Base-by-base conservation (phyloP, 108 stramenopile species). In the Fragilaria crotonensis region DNA sequence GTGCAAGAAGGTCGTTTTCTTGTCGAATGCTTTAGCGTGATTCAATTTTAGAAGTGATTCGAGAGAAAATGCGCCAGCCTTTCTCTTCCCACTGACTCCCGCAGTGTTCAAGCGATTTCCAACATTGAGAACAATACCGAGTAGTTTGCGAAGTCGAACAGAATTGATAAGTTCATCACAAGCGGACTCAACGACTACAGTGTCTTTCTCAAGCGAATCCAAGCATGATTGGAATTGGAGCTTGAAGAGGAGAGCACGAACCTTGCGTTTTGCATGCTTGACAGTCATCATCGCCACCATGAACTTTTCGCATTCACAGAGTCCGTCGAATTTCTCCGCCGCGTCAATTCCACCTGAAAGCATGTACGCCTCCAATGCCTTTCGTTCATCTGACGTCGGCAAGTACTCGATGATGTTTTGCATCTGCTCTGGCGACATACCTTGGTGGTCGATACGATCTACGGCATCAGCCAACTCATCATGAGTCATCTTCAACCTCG, bases 1-100 rank as follows among this genome's bases (percentile, higher is more conserved):
- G 60, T 97, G 89, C 30, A 98, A 79, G 59, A 98, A 90, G 3
- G 92, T 92, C 5, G 97, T 98, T 67, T 95, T 96, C 73, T 93
- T 91, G 78, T 98, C 97, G 58, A 90, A 89, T 14, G 96, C 96
- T 76, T 98, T 98, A 20, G 96, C 95, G 54, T 90, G 78, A 52
- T 79, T 89, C 52, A 98, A 76, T 73, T 96, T 96, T 28, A 95
- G 78, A 25, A 98, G 76, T 3, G 95, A 95, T 52, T 96, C 94
- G 3, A 98, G 66, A 3, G 94, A 78, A 66, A 96, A 96, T 17
- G 90, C 97, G 17, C 84, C 81, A 5, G 95, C 92, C 59, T 87
- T 87, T 25, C 78, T 52, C 52, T 85, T 79, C 20, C 64, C 71
- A 26, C 69, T 63, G 28, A 66, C 73, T 22, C 89, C 91, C 5